phyloP scores from a whole-genome alignment of 2,329 filamentous ascomycete species.

The Paraphaeosphaeria sporulosa region DNA sequence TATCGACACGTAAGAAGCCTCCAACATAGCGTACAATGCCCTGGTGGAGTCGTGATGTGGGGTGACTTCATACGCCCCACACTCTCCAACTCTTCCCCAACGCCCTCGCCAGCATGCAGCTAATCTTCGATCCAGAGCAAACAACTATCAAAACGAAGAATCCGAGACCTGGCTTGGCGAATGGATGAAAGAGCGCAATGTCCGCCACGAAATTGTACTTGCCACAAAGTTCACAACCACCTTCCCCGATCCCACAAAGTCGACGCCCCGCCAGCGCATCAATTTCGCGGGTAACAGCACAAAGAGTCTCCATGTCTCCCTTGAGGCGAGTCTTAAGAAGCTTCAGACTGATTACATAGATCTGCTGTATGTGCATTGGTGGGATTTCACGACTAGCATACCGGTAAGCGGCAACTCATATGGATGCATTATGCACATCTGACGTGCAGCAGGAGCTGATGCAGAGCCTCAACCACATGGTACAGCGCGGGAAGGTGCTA shows the following conservation, averaged over 20 bases:
- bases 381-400: conserved; percentile 50
- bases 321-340: conserved; percentile 52
- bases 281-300: conserved; percentile 55
- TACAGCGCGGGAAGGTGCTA: conserved; percentile 47
- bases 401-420: too few species aligned
- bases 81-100: not conserved
- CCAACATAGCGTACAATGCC: not conserved
- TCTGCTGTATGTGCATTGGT: conserved; percentile 51
- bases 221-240: conserved; percentile 62
- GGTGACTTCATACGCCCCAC: conserved; percentile 7
- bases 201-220: conserved; percentile 61
- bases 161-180: conserved; percentile 60
- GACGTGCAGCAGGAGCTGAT: too few species aligned
- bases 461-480: conserved; percentile 47
- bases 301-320: conserved; percentile 48
- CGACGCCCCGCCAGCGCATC: conserved; percentile 34
- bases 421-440: too few species aligned
- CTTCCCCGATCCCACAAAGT: conserved; percentile 32
- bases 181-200: conserved; percentile 56
- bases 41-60: not conserved
- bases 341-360: conserved; percentile 53
- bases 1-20: conserved; percentile 55
- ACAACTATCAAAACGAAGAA: conserved; percentile 57
- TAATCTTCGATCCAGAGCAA: conserved; percentile 46
- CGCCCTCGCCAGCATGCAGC: not conserved